A percentile compares a stretch with the other conserved stretches of the same genome.
Evolutionary conservation across 2,329 filamentous ascomycete species (phyloP).

Genomic region (Fusarium equiseti): DNA sequence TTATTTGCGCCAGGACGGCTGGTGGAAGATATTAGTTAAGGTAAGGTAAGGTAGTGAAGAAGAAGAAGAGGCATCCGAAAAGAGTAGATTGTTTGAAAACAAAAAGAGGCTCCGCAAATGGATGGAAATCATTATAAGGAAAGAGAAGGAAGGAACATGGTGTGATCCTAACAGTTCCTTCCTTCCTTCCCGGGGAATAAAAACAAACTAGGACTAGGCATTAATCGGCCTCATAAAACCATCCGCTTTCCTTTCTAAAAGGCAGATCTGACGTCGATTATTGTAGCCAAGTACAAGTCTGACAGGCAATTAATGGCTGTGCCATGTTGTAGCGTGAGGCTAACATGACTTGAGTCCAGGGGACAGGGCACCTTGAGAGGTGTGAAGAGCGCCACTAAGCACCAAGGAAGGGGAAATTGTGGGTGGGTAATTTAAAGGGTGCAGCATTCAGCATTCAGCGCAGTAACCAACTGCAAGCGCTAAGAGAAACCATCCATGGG

Average conservation of each 20-base stretch:
- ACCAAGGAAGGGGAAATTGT: constrained; percentile 45
- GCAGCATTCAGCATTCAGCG: neutral
- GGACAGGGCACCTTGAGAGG: constrained; percentile 32
- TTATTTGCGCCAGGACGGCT: constrained; percentile 47
- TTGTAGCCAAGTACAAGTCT: neutral
- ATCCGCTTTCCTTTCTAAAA: constrained; percentile 21
- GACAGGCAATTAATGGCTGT: constrained; percentile 36
- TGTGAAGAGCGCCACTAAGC: constrained; percentile 32
- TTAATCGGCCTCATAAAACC: constrained; percentile 39
- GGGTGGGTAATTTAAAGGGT: constrained; percentile 45
- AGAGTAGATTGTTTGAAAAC: constrained; percentile 12
- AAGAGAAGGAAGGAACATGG: neutral
- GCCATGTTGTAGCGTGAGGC: constrained; percentile 31
- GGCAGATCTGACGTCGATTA: constrained; percentile 39
- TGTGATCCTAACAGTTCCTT: constrained; percentile 27
- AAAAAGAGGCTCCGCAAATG: constrained; percentile 3
- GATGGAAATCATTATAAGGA: neutral
- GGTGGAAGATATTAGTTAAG: constrained; percentile 26
- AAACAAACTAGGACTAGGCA: constrained; percentile 38
- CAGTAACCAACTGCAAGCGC: constrained; percentile 9
- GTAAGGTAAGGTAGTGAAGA: neutral
- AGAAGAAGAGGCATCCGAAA: constrained; percentile 1
- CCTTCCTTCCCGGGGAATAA: neutral
- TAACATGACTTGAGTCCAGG: constrained; percentile 1
- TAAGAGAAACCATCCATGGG: constrained; percentile 5